phyloP scores from a whole-genome alignment of 2,329 filamentous ascomycete species.

The Whalleya microplaca region DNA sequence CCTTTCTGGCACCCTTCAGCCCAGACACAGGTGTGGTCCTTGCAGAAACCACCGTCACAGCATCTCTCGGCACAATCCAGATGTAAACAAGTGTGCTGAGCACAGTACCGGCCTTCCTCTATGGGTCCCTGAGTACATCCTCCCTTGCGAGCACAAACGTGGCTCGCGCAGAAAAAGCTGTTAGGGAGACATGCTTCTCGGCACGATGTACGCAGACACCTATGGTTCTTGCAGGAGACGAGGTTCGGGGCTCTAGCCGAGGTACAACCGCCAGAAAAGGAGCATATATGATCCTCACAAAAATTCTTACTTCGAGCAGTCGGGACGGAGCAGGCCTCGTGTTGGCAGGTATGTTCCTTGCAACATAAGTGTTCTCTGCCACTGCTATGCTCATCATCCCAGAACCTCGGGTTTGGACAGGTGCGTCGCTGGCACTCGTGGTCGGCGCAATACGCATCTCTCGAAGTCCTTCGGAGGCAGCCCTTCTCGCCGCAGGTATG shows the following conservation, averaged over 20 bases:
- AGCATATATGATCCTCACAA: constrained; percentile 20
- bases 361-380: constrained; percentile 18
- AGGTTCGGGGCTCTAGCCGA: constrained; percentile 8
- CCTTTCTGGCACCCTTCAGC: constrained; percentile 13
- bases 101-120: constrained; percentile 13
- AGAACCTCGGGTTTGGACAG: constrained; percentile 18
- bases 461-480: constrained; percentile 9
- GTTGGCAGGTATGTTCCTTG: constrained; percentile 18
- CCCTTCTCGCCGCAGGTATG: constrained; percentile 18
- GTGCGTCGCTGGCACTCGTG: constrained; percentile 20
- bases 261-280: constrained; percentile 14
- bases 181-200: constrained; percentile 5
- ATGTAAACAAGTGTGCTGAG: constrained; percentile 11
- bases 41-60: constrained; percentile 18
- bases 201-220: constrained; percentile 10
- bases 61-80: constrained; percentile 10
- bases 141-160: constrained; percentile 11
- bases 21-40: constrained; percentile 19
- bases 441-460: constrained; percentile 12
- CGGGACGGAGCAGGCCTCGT: constrained; percentile 10
- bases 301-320: constrained; percentile 12
- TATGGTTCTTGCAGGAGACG: constrained; percentile 10
- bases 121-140: constrained; percentile 15
- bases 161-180: constrained; percentile 16
- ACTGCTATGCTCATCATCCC: constrained; percentile 6